Evolutionary conservation across 1,284 basidiomycete species (phyloP).

Genomic region (Fistulina hepatica): DNA sequence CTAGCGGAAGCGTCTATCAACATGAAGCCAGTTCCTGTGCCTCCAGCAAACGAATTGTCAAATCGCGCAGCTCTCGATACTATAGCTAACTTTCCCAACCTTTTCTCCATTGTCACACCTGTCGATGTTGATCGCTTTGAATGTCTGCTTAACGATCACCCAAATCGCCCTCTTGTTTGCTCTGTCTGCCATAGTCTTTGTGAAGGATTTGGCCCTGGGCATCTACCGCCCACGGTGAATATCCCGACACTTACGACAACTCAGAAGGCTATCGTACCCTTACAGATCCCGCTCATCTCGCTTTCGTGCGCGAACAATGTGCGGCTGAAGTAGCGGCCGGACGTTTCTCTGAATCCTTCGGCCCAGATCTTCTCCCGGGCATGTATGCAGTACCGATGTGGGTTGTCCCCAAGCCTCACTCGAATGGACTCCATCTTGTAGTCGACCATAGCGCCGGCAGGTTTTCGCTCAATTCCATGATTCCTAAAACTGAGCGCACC

Average conservation of each 20-base stretch:
- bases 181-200: slow-evolving; percentile 18
- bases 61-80: slow-evolving; percentile 15
- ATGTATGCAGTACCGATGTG: slow-evolving; percentile 28
- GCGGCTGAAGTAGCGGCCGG: slow-evolving; percentile 20
- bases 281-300: neutral
- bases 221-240: neutral
- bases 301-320: slow-evolving; percentile 21
- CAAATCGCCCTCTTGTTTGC: slow-evolving; percentile 21
- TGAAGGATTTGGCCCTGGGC: slow-evolving; percentile 26
- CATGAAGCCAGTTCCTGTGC: slow-evolving; percentile 14
- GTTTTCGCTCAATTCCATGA: slow-evolving; percentile 23
- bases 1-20: slow-evolving; percentile 18
- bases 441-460: slow-evolving; percentile 25
- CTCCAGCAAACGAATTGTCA: slow-evolving; percentile 9
- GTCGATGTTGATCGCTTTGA: slow-evolving; percentile 24
- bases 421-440: slow-evolving; percentile 23
- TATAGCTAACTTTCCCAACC: slow-evolving; percentile 10
- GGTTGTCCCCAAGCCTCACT: slow-evolving; percentile 25
- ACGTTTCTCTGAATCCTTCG: slow-evolving; percentile 25
- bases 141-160: slow-evolving; percentile 17
- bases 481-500: slow-evolving; percentile 15
- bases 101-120: slow-evolving; percentile 25
- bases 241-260: slow-evolving; percentile 16
- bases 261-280: neutral
- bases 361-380: slow-evolving; percentile 25